Evolutionary conservation across 2,329 filamentous ascomycete genomes (phyloP).

Genomic region (Hypoxylon sp.): DNA sequence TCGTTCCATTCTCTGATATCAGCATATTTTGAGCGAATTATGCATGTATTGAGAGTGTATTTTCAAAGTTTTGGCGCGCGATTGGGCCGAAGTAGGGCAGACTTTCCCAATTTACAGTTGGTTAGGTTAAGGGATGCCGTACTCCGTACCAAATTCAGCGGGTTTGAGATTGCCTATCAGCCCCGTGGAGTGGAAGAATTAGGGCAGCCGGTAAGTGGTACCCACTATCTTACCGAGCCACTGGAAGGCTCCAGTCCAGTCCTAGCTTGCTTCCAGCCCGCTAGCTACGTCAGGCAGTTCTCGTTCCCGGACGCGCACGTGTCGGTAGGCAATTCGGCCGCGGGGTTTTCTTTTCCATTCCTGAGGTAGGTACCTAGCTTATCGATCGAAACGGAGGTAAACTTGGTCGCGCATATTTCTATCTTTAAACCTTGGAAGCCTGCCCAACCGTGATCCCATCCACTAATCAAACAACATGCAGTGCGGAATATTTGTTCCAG

Average conservation of each 20-base stretch:
- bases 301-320: slow-evolving; percentile 24
- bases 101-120: neutral
- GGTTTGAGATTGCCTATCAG: too few species aligned
- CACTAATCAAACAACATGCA: slow-evolving; percentile 8
- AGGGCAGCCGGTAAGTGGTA: neutral
- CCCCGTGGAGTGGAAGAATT: too few species aligned
- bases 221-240: slow-evolving; percentile 3
- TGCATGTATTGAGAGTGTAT: neutral
- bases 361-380: too few species aligned
- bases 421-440: slow-evolving; percentile 32
- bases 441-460: slow-evolving; percentile 9
- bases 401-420: slow-evolving; percentile 12
- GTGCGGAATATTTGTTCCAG: slow-evolving; percentile 35
- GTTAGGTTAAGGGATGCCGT: too few species aligned
- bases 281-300: slow-evolving; percentile 27
- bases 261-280: neutral
- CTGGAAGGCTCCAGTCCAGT: neutral
- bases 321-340: slow-evolving; percentile 39
- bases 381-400: neutral
- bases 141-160: too few species aligned
- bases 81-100: neutral
- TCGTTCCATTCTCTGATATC: slow-evolving; percentile 1
- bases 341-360: slow-evolving; percentile 18
- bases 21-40: neutral
- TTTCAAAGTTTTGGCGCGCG: neutral